Evolutionary conservation across 192 early-diverging fungal genomes (phyloP), one percentile per base, ranked within the genome.

Genomic region (Coemansia sp.): DNA sequence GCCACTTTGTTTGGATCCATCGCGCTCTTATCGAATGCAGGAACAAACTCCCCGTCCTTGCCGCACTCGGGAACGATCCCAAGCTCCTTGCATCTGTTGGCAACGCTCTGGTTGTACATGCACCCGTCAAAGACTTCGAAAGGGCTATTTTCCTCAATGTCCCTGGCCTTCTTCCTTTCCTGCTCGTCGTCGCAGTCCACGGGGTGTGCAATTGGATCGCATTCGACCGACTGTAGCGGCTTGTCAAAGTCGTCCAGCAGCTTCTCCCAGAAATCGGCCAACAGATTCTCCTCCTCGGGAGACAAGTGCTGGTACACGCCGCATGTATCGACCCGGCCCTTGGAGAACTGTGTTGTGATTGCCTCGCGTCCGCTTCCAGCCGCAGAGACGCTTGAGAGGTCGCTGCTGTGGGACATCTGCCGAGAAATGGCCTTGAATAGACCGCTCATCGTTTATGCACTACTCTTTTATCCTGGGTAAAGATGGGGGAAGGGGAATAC

Each of bases 181-280:
- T 59, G 58, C 40, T 52, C 69, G 35, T 75, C 78, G 66, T 81
- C 69, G 43, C 51, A 61, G 10, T 81, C 78, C 13, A 75, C 56
- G 9, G 78, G 78, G 3, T 43, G 65, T 5, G 28, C 60, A 35
- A 81, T 68, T 16, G 78, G 39, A 48, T 81, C 78, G 60, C 78
- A 59, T 7, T 58, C 25, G 9, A 81, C 40, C 18, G 68, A 57
- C 26, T 51, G 56, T 21, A 81, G 61, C 4, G 78, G 78, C 66
- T 68, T 81, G 63, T 81, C 78, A 71, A 81, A 68, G 69, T 74
- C 78, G 12, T 52, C 65, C n/a, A 81, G 69, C 33, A 81, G 49
- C 65, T 66, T 66, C 39, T 75, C 66, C 78, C 78, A 81, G 59
- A 81, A 64, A 48, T 81, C 72, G 4, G 72, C 72, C 25, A 81